Evolutionary conservation across 768 basidiomycete species (phyloP), one percentile per base, ranked within the genome.

Genomic region (Pulveroboletus ravenelii): DNA sequence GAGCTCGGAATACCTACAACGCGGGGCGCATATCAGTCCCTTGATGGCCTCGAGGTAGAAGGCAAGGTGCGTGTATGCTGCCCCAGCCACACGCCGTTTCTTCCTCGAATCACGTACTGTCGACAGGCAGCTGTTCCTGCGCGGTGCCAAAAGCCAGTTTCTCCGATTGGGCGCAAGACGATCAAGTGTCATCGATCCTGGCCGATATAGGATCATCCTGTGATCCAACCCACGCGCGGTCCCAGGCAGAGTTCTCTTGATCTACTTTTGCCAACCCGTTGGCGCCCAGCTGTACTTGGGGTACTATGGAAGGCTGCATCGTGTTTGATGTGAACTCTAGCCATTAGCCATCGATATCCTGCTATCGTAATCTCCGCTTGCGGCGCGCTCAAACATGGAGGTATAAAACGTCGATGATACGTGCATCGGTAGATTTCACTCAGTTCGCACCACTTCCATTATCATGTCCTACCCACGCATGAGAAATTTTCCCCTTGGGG

Each of bases 391-490:
- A 29, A 7, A 6, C 18, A 32, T 2, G 8, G 12, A 20, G 43
- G 18, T 34, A 63, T 63, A 63, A 63, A 62, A 41, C 7, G 43
- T 15, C 30, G 30, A 40, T 12, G 8, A 6, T 30, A 7, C 10
- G 32, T 37, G 29, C 17, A 8, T 41, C 10, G 7, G 8, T 18
- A 20, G 12, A n/a, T 31, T 15, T n/a, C 43, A 36, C 31, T 20
- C 40, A 12, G 9, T 30, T 15, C n/a, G 9, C 12, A 38, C 37
- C 20, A 44, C 42, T 13, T 30, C 6, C 43, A 47, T 9, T 31
- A 52, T 10, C 52, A 62, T 62, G 62, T 62, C 53, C 36, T 60
- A 50, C 41, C 41, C 48, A 29, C 60, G 42, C 53, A 56, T 42
- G 15, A 59, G 54, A 27, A 18, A 42, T 12, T 25, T 20, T 53